Evolutionary conservation across 116 monocot genomes (phyloP).

Genomic region (Iris pallida): DNA sequence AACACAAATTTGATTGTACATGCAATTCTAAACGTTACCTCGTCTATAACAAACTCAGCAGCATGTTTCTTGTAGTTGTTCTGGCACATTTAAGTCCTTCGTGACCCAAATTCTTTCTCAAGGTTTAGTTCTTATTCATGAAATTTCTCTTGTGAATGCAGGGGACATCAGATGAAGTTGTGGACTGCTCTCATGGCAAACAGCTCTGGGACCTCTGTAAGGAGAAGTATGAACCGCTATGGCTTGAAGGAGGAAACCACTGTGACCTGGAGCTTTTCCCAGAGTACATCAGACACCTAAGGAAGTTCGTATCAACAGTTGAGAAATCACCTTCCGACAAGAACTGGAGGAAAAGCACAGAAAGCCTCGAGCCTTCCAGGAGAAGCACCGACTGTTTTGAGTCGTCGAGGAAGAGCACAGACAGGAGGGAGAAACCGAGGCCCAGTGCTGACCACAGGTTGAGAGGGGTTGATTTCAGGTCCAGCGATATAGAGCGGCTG

Average conservation of each 20-base stretch:
- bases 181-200: conserved; percentile 89
- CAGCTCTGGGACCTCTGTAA: conserved; percentile 90
- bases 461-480: neutral
- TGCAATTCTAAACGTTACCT: no score
- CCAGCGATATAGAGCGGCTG: neutral
- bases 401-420: conserved; percentile 63
- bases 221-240: conserved; percentile 93
- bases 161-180: conserved; percentile 92
- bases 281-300: conserved; percentile 76
- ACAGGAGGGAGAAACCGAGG: conserved; percentile 55
- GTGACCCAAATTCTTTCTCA: no score
- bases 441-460: conserved; percentile 11
- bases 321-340: conserved; percentile 57
- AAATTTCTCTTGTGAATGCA: conserved; percentile 12
- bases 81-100: no score
- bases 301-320: conserved; percentile 61
- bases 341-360: conserved; percentile 39
- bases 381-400: conserved; percentile 65
- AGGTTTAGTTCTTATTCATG: no score
- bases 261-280: conserved; percentile 91
- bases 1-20: no score
- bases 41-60: no score
- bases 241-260: conserved; percentile 93
- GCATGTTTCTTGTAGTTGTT: no score
- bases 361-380: conserved; percentile 55